Conservation (phyloP, 352 stramenopile species). For the Globisporangium mamillatum region DNA sequence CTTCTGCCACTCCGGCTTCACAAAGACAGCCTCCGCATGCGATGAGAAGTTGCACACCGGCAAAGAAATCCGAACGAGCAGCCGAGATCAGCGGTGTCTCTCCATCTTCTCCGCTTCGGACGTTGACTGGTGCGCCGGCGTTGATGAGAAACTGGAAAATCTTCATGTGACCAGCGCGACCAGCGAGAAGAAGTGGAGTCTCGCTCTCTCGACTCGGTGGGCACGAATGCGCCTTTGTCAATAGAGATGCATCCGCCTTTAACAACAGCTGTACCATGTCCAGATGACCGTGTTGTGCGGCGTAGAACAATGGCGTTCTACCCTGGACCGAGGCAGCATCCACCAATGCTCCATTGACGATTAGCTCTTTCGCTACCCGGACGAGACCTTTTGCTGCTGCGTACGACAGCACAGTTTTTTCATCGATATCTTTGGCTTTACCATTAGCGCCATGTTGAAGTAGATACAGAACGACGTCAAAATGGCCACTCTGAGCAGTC, state of each 20-base stretch:
- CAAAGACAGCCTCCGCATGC: neutral
- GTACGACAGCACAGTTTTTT: neutral
- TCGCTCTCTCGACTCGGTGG: neutral
- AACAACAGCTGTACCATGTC: too few relatives aligned
- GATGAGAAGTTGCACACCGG: neutral
- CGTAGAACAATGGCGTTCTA: neutral
- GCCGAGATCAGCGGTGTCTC: neutral
- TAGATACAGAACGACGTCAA: neutral
- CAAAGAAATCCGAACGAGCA: neutral
- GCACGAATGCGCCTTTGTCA: too few relatives aligned
- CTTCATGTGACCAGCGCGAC: neutral
- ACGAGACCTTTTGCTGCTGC: neutral
- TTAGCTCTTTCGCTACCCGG: neutral
- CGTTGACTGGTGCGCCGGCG: neutral
- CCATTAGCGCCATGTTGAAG: neutral
- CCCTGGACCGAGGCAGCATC: neutral
- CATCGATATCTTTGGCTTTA: neutral
- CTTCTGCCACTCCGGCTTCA: neutral
- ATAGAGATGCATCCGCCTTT: too few relatives aligned
- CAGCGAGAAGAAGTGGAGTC: neutral
- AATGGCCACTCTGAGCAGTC: neutral
- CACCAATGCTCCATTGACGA: neutral
- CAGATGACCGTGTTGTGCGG: neutral
- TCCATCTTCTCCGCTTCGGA: neutral
- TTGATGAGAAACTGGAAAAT: neutral